phyloP scores from a whole-genome alignment of 1,284 basidiomycete species.

The Psilocybe mexicana region DNA sequence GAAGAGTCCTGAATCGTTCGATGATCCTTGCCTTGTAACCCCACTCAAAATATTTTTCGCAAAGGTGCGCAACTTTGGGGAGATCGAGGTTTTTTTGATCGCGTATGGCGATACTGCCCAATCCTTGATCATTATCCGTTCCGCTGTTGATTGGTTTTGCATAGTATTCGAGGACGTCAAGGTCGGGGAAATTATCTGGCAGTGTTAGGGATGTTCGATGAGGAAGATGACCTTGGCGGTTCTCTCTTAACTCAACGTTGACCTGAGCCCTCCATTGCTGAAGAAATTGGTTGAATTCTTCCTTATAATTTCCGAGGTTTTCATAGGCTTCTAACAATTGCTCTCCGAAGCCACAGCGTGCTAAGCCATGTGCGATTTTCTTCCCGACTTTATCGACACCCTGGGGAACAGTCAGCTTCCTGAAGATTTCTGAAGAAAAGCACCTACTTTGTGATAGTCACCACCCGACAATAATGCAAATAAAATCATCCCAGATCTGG shows the following conservation, averaged over 20 bases:
- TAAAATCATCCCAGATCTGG: constrained; percentile 57
- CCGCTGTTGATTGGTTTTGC: constrained; percentile 39
- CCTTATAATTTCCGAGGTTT: constrained; percentile 15
- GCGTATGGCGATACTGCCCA: constrained; percentile 29
- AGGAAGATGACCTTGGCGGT: constrained; percentile 42
- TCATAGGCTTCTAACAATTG: constrained; percentile 43
- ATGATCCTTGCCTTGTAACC: constrained; percentile 43
- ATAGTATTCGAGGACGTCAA: constrained; percentile 47
- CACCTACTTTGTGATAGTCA: constrained; percentile 56
- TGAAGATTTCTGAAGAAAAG: background rate
- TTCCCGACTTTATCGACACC: constrained; percentile 38
- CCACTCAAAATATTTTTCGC: constrained; percentile 62
- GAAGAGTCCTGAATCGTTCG: constrained; percentile 39
- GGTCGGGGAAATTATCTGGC: constrained; percentile 38
- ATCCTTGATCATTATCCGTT: constrained; percentile 11
- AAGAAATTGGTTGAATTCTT: constrained; percentile 33
- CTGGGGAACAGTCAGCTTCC: constrained; percentile 24
- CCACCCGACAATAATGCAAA: constrained; percentile 66
- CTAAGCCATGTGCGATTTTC: constrained; percentile 37
- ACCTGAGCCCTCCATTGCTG: constrained; percentile 42
- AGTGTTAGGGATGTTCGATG: constrained; percentile 36
- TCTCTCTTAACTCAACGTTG: constrained; percentile 49
- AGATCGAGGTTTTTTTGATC: constrained; percentile 39
- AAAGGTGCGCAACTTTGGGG: constrained; percentile 46
- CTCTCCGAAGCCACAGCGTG: constrained; percentile 44